Percentiles rank a stretch among this genome's conserved stretches.
These are phyloP conservation scores for Polyporus arcularius DNA, from an alignment of 768 basidiomycete species.

Conservation along the genomic window DNA sequence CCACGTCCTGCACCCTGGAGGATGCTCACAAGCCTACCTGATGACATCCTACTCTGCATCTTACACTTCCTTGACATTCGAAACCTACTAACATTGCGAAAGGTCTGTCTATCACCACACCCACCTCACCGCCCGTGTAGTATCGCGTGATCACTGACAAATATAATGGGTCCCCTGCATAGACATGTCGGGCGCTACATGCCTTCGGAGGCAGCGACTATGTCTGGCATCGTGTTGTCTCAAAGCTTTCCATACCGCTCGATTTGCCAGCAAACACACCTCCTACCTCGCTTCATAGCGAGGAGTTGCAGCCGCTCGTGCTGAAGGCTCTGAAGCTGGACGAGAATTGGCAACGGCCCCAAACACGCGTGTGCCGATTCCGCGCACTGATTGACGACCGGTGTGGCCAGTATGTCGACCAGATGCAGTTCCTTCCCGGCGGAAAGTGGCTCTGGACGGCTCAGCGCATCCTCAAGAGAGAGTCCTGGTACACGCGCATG, in stretches of 20 bases:
- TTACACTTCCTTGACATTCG: conserved; percentile 34
- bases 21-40: conserved; percentile 38
- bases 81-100: conserved; percentile 45
- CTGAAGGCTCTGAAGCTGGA: conserved; percentile 51
- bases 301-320: conserved; percentile 42
- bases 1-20: conserved; percentile 15
- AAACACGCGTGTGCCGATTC: conserved; percentile 37
- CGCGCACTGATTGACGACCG: conserved; percentile 36
- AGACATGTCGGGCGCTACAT: conserved; percentile 64
- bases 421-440: conserved; percentile 50
- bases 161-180: conserved; percentile 16
- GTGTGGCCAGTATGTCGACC: conserved; percentile 41
- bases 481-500: conserved; percentile 38
- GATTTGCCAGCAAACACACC: conserved; percentile 41
- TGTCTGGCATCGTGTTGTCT: conserved; percentile 51
- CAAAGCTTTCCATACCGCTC: conserved; percentile 37
- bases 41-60: conserved; percentile 46
- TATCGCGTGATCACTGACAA: conserved; percentile 8
- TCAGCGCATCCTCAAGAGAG: conserved; percentile 32
- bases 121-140: background rate
- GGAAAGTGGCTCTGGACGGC: conserved; percentile 50
- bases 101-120: background rate
- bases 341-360: conserved; percentile 47
- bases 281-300: conserved; percentile 37
- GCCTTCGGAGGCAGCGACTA: conserved; percentile 52